Evolutionary conservation across 75 land plant species (phyloP), one percentile per base, ranked within the genome.

Genomic region (Cryptomeria japonica): DNA sequence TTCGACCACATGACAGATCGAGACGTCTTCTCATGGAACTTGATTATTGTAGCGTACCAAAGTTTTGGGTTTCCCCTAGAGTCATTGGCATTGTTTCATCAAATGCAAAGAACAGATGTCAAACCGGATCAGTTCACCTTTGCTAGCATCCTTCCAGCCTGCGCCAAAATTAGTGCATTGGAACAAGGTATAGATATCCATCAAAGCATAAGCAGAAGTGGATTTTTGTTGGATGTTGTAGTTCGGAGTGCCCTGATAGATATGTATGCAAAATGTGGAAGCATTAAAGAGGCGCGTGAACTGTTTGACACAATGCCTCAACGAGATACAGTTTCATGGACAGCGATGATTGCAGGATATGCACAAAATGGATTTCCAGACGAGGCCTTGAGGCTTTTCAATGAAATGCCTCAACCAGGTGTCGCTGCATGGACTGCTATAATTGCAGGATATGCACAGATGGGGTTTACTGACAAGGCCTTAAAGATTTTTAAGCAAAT

Each of bases 191-290:
- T 84, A 83, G 38, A 85, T 10, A 56, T 91, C 28, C 94, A 93
- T 89, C 89, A 89, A 47, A 55, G 58, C 85, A 87, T 87, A 16
- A 85, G 82, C 11, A 90, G 89, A 87, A 88, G 16, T 42, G 91
- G 91, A 9, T 55, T 85, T 42, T 70, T 80, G 32, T 28, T 56
- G n/a, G 87, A 90, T 58, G 70, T 46, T 70, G 70, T 80, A 37
- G 51, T 93, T 53, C 88, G 84, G n/a, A 91, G 72, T 86, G 90
- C 91, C 58, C 61, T 93, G 10, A 44, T 93, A 37, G 76, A 83
- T 34, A 88, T 91, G 89, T 91, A 91, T 88, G 88, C 86, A 1
- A 88, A 90, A 37, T 88, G 51, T 37, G 88, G 89, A 31, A 58
- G 56, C 84, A 28, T 90, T 2, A 2, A n/a, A 1, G n/a, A 72